phyloP scores from a whole-genome alignment of 768 basidiomycete genomes.

The Pilatotrama ljubarskyi region DNA sequence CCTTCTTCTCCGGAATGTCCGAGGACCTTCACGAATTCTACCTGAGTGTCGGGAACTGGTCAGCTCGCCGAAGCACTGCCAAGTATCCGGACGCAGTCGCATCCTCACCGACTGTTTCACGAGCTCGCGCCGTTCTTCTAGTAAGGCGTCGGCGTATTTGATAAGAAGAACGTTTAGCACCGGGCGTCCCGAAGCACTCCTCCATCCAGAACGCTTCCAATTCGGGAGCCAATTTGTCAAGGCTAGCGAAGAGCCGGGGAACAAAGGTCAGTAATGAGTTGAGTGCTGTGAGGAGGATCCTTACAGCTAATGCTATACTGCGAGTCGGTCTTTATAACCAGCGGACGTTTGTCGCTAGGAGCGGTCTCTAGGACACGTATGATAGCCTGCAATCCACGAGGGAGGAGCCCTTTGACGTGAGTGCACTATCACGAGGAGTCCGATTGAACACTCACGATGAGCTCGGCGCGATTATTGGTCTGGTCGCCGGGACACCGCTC shows the following conservation, averaged over 20 bases:
- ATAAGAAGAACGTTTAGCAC: slow-evolving; percentile 76
- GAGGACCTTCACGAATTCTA: slow-evolving; percentile 60
- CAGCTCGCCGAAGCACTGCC: neutral
- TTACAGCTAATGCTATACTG: slow-evolving; percentile 78
- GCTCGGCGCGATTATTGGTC: slow-evolving; percentile 86
- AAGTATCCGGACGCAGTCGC: neutral
- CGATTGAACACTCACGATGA: slow-evolving; percentile 57
- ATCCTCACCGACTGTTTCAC: slow-evolving; percentile 53
- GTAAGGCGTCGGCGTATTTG: slow-evolving; percentile 63
- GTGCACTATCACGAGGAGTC: neutral
- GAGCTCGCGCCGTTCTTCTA: slow-evolving; percentile 48
- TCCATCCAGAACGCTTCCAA: slow-evolving; percentile 62
- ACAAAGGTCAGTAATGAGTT: slow-evolving; percentile 4
- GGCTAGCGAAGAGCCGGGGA: slow-evolving; percentile 42
- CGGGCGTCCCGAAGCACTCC: slow-evolving; percentile 43
- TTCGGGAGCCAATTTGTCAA: slow-evolving; percentile 61
- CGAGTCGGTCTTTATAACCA: slow-evolving; percentile 85
- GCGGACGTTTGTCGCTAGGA: slow-evolving; percentile 49
- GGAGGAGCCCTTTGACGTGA: slow-evolving; percentile 1
- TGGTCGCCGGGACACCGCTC: slow-evolving; percentile 82
- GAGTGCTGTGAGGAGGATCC: slow-evolving; percentile 1
- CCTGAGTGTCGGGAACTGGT: slow-evolving; percentile 16
- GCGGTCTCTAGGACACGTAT: slow-evolving; percentile 77
- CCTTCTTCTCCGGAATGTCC: slow-evolving; percentile 78
- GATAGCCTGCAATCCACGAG: slow-evolving; percentile 62